A percentile compares a stretch with the other conserved stretches of the same genome.
These are phyloP conservation scores for Phytophthora crassamura DNA, from an alignment of 352 stramenopile genomes.

Conservation along the genomic window DNA sequence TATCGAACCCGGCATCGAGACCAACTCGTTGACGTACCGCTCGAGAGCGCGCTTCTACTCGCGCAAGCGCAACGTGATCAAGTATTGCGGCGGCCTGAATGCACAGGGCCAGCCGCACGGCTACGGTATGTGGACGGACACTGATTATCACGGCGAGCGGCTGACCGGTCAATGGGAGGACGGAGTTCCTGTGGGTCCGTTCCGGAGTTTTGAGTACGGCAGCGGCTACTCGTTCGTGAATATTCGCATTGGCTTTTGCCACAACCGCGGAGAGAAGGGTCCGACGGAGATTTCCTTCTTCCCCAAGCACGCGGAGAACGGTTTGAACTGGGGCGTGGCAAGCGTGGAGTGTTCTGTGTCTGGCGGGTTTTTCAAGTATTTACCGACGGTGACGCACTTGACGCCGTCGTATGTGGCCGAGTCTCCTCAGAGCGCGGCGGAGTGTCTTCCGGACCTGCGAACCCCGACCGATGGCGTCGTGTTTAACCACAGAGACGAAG, in stretches of 20 bases:
- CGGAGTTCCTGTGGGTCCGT: constrained; percentile 76
- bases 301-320: constrained; percentile 51
- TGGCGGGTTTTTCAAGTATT: constrained; percentile 75
- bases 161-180: constrained; percentile 76
- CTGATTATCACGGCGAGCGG: constrained; percentile 73
- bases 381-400: constrained; percentile 63
- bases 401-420: constrained; percentile 47
- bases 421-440: constrained; percentile 42
- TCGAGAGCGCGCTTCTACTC: constrained; percentile 57
- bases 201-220: constrained; percentile 75
- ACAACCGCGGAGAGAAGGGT: constrained; percentile 48
- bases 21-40: constrained; percentile 59
- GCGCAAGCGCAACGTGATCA: constrained; percentile 52
- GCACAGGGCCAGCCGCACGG: constrained; percentile 63
- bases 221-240: constrained; percentile 81
- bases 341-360: constrained; percentile 84
- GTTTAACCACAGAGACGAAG: constrained; percentile 47
- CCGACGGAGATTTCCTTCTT: constrained; percentile 55
- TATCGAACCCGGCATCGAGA: constrained; percentile 47
- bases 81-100: constrained; percentile 75
- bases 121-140: constrained; percentile 76
- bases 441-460: constrained; percentile 48
- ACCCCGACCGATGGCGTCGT: constrained; percentile 61
- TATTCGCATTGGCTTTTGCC: constrained; percentile 75
- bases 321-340: constrained; percentile 75